phyloP scores from a whole-genome alignment of 306 rosid genomes.

The Vachellia collinsii region DNA sequence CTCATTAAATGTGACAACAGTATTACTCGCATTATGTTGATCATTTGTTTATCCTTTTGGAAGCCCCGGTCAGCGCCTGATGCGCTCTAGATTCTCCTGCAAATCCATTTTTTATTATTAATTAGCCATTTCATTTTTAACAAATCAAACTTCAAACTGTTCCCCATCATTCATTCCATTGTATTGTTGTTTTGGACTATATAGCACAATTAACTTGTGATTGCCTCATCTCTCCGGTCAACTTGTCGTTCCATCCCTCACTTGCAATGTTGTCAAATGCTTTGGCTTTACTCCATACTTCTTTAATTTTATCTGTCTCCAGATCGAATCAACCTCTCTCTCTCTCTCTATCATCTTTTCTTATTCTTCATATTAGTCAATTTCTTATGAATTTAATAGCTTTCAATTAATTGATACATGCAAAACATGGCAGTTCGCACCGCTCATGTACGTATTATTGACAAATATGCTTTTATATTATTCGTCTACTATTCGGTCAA shows the following conservation, averaged over 20 bases:
- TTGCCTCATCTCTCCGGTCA: constrained; percentile 54
- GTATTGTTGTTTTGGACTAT: constrained; percentile 23
- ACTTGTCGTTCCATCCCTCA: constrained; percentile 55
- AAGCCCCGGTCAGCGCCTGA: constrained; percentile 86
- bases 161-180: neutral
- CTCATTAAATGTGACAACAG: constrained; percentile 46
- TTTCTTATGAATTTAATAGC: neutral
- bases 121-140: neutral
- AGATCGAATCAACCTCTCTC: constrained; percentile 17
- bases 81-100: constrained; percentile 87
- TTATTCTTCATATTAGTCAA: neutral
- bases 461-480: neutral
- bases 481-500: neutral
- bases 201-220: constrained; percentile 27
- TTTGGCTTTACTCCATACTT: constrained; percentile 57
- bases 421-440: neutral
- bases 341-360: neutral
- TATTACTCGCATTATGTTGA: constrained; percentile 38
- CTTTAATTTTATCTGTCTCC: constrained; percentile 65
- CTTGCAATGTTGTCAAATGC: constrained; percentile 57
- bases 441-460: too few species aligned
- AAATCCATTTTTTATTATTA: constrained; percentile 29
- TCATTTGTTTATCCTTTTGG: constrained; percentile 48
- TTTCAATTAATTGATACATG: neutral
- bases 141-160: neutral